These are phyloP conservation scores for Penicilliopsis zonata DNA, from an alignment of 495 filamentous ascomycete genomes.

Conservation along the genomic window DNA sequence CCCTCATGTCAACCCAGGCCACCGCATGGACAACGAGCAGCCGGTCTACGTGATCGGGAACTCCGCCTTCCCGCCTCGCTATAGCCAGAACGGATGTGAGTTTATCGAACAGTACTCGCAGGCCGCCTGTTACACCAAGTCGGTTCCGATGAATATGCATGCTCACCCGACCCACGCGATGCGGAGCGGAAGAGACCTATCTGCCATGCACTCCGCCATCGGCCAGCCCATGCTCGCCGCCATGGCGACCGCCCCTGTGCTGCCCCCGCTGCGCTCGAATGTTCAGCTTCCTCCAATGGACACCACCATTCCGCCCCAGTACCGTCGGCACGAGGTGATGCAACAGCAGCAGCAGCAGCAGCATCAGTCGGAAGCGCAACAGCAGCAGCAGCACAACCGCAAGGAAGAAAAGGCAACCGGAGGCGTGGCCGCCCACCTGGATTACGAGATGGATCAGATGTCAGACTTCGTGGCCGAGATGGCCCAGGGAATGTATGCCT, in stretches of 20 bases:
- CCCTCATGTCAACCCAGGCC: conserved; percentile 27
- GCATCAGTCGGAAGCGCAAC: conserved; percentile 16
- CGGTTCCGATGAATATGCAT: conserved; percentile 27
- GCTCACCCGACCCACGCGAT: conserved; percentile 17
- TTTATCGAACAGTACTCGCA: conserved; percentile 41
- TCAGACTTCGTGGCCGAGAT: conserved; percentile 94
- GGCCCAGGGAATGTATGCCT: conserved; percentile 69
- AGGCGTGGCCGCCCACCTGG: conserved; percentile 89
- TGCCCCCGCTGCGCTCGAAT: conserved; percentile 33
- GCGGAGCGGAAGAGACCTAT: conserved; percentile 21
- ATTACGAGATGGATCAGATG: conserved; percentile 99
- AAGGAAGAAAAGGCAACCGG: conserved; percentile 52
- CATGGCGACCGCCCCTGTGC: conserved; percentile 18
- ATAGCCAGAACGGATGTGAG: conserved; percentile 34
- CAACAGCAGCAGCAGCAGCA: conserved; percentile 19
- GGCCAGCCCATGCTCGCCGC: conserved; percentile 28
- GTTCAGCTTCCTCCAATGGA: conserved; percentile 34
- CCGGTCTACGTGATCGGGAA: conserved; percentile 29
- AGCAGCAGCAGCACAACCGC: conserved; percentile 19
- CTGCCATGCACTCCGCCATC: conserved; percentile 12
- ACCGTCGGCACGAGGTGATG: conserved; percentile 30
- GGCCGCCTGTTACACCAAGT: conserved; percentile 28
- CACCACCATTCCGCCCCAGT: conserved; percentile 27
- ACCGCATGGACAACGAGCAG: conserved; percentile 27
- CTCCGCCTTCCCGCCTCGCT: conserved; percentile 31